Evolutionary conservation across 306 rosid genomes (phyloP), one percentile per base, ranked within the genome.

Genomic region (Quercus mongolica): DNA sequence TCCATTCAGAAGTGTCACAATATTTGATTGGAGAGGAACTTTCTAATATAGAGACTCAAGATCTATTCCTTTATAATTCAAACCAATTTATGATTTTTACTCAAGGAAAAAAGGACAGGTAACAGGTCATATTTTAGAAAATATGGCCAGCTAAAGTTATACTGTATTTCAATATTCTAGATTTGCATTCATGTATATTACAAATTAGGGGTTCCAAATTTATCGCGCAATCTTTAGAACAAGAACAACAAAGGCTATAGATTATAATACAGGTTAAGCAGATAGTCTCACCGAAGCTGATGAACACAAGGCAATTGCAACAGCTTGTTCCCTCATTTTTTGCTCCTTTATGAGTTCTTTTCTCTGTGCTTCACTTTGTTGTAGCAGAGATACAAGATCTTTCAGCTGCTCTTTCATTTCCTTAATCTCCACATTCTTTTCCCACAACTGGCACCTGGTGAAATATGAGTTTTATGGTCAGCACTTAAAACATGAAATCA

Each of bases 331-430:
- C 64, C 72, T 82, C 79, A 81, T 69, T 44, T 81, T 88, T 89
- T 81, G 86, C 84, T 92, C 93, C 81, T 88, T 83, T 63, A 84
- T 77, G 76, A 90, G 92, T 79, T 90, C 93, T 71, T 69, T 86
- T 76, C 83, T 81, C 81, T 89, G 90, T 78, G 83, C 80, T 85
- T 90, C 94, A 78, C 97, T 92, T 83, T 84, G 87, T 74, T 80
- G 86, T 59, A 90, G 82, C 18, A 92, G 83, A 71, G 58, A 69
- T 64, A 83, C 81, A 57, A 92, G 91, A 79, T 92, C 92, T 73
- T 83, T 85, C 38, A 92, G 84, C 79, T 92, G 91, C 72, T 90
- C 97, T 77, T 90, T 87, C 85, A 87, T 87, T 80, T 92, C 97
- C 81, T 87, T 83, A 59, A 92, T 85, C 79, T 89, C 93, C 84